Evolutionary conservation across 2,329 filamentous ascomycete species (phyloP), one percentile per base, ranked within the genome.

Genomic region (Lachnellula suecica): DNA sequence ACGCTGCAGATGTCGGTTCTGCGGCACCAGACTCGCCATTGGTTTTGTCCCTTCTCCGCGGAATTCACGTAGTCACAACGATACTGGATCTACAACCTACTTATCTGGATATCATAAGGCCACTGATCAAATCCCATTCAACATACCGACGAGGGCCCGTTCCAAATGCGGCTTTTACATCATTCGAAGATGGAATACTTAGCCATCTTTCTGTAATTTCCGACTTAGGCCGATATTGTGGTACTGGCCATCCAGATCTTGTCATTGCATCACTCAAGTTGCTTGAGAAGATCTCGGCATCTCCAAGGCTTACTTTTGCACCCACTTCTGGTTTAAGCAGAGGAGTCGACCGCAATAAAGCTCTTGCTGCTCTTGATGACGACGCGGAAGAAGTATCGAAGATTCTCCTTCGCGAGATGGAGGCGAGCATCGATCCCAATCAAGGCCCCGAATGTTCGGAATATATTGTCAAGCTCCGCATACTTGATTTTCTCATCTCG

Each of bases 101-200:
- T 0, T 99, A 96, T 67, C 79, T 95, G 38, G 87, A 97, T 65
- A 83, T 99, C 47, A 88, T 97, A 15, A 83, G 88, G 48, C 91
- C 92, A 2, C 71, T 90, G 10, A 77, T 96, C 60, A 89, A 88
- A 66, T 76, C 79, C 29, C 82, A 90, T 51, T 73, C 81, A 19
- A 79, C 78, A 24, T 74, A 79, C 44, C 79, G 83, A 46, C 77
- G 81, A 24, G 72, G 77, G 8, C 78, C 81, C 4, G 85, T 94
- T 20, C 81, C 87, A 1, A 91, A 89, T 61, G 82, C 87, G 5
- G 85, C 90, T 1, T 88, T 93, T 60, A 79, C 88, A n/a, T 92
- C 88, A 0, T 93, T 99, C 63, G 93, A 97, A 67, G 95, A 99
- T 65, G 91, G 90, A 7, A 77, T 99, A 19, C 78, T 96, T 35